Evolutionary conservation across 202 grass and related monocot genomes (phyloP).

Genomic region (Eragrostis tef): DNA sequence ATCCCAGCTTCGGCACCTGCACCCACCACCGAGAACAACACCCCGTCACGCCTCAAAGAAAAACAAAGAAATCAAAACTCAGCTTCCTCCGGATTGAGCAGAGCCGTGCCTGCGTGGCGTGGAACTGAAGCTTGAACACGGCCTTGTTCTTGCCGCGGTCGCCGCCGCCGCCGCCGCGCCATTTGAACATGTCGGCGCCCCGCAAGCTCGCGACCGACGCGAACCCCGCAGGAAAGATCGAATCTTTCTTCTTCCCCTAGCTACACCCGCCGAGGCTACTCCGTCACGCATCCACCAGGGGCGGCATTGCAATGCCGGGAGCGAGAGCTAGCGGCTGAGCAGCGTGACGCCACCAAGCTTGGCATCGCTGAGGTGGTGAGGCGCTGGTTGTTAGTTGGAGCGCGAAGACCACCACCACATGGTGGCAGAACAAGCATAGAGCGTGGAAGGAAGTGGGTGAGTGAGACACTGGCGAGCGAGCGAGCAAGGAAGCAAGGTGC

Average conservation of each 20-base stretch:
- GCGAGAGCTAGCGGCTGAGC: slow-evolving; percentile 18
- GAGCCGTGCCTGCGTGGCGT: slow-evolving; percentile 69
- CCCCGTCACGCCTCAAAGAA: slow-evolving; percentile 26
- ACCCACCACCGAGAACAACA: neutral
- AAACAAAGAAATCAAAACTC: neutral
- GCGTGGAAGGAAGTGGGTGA: slow-evolving; percentile 40
- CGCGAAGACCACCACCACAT: slow-evolving; percentile 35
- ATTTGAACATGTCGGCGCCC: slow-evolving; percentile 77
- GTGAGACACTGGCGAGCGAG: slow-evolving; percentile 13
- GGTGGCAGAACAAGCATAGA: slow-evolving; percentile 53
- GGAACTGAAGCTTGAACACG: slow-evolving; percentile 91
- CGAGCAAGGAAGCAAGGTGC: slow-evolving; percentile 22
- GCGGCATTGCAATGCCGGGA: slow-evolving; percentile 56
- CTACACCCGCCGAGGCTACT: neutral
- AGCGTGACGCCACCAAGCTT: slow-evolving; percentile 38
- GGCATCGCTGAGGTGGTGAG: slow-evolving; percentile 10
- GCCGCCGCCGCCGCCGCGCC: slow-evolving; percentile 59
- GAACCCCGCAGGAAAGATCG: neutral
- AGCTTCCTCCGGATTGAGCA: neutral
- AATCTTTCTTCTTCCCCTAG: neutral
- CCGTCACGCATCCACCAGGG: slow-evolving; percentile 25
- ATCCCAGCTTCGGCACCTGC: slow-evolving; percentile 69
- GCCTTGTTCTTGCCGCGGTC: slow-evolving; percentile 75
- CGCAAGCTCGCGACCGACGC: neutral
- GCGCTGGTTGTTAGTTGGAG: slow-evolving; percentile 42